Evolutionary conservation across 352 stramenopile genomes (phyloP).

Genomic region (Pythium sp.): DNA sequence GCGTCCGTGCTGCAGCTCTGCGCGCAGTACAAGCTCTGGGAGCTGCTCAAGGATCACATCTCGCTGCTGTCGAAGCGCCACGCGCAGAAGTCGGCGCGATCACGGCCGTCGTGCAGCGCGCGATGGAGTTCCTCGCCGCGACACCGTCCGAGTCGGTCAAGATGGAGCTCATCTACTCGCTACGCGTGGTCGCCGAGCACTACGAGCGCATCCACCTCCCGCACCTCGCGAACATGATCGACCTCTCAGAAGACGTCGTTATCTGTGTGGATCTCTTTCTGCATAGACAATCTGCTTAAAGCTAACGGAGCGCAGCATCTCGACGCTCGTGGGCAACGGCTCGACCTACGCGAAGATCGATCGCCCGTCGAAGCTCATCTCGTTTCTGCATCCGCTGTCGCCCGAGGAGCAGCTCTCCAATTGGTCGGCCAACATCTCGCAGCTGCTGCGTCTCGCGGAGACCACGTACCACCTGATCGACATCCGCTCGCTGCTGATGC

Average conservation of each 20-base stretch:
- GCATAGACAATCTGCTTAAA: conserved; percentile 15
- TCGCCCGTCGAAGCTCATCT: conserved; percentile 95
- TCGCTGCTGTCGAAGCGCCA: conserved; percentile 86
- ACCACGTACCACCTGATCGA: conserved; percentile 98
- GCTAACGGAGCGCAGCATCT: conserved; percentile 77
- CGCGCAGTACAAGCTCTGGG: conserved; percentile 84
- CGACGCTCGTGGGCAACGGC: conserved; percentile 91
- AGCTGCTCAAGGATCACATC: conserved; percentile 86
- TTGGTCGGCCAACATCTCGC: conserved; percentile 96
- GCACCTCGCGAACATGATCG: conserved; percentile 93
- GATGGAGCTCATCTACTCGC: conserved; percentile 91
- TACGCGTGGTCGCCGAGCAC: conserved; percentile 92
- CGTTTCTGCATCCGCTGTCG: conserved; percentile 88
- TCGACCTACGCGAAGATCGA: conserved; percentile 97
- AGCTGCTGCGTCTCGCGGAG: conserved; percentile 95
- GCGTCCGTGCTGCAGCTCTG: conserved; percentile 75
- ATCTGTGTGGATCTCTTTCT: not conserved
- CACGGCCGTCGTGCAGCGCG: conserved; percentile 78
- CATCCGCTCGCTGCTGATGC: conserved; percentile 27
- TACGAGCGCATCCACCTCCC: conserved; percentile 94
- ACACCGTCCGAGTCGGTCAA: conserved; percentile 84
- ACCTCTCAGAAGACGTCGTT: conserved; percentile 72
- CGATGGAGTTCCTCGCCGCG: conserved; percentile 79
- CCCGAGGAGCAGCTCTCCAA: conserved; percentile 94
- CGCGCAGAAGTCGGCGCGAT: conserved; percentile 88